Evolutionary conservation across 768 basidiomycete genomes (phyloP).

Genomic region (Amanita rubescens): DNA sequence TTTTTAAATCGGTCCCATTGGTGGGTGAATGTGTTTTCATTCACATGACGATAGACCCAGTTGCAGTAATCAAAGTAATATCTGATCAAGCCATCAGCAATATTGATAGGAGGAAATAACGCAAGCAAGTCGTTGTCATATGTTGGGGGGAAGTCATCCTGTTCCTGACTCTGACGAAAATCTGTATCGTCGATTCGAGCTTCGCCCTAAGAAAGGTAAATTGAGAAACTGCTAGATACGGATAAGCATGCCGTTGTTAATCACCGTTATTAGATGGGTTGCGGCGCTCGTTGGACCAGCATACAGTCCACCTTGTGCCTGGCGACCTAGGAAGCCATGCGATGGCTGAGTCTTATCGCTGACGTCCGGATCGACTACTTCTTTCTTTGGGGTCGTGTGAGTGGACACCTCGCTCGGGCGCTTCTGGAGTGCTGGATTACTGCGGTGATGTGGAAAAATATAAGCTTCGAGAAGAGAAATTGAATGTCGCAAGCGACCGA

Average conservation of each 20-base stretch:
- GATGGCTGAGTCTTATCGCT: constrained; percentile 37
- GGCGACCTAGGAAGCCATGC: constrained; percentile 63
- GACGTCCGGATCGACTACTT: constrained; percentile 39
- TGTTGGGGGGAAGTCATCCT: constrained; percentile 35
- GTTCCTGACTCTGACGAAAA: constrained; percentile 48
- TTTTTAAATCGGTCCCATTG: constrained; percentile 73
- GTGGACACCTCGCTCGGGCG: constrained; percentile 29
- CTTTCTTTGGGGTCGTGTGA: constrained; percentile 44
- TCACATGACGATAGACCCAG: constrained; percentile 80
- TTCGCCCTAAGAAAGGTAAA: constrained; percentile 29
- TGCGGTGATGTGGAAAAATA: constrained; percentile 38
- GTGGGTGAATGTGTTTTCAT: constrained; percentile 49
- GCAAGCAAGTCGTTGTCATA: constrained; percentile 71
- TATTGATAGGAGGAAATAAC: constrained; percentile 54
- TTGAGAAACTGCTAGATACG: constrained; percentile 12
- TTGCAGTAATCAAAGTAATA: constrained; percentile 86
- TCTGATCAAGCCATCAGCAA: constrained; percentile 64
- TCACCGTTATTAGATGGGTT: constrained; percentile 59
- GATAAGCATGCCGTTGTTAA: constrained; percentile 14
- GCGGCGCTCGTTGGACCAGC: constrained; percentile 74
- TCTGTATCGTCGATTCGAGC: constrained; percentile 46
- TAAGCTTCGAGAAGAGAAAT: constrained; percentile 61
- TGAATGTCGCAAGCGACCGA: constrained; percentile 61
- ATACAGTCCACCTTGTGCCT: constrained; percentile 62
- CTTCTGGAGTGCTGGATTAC: constrained; percentile 23